Conservation (phyloP, 192 early-diverging fungal genomes). For the Martensiomyces pterosporus region DNA sequence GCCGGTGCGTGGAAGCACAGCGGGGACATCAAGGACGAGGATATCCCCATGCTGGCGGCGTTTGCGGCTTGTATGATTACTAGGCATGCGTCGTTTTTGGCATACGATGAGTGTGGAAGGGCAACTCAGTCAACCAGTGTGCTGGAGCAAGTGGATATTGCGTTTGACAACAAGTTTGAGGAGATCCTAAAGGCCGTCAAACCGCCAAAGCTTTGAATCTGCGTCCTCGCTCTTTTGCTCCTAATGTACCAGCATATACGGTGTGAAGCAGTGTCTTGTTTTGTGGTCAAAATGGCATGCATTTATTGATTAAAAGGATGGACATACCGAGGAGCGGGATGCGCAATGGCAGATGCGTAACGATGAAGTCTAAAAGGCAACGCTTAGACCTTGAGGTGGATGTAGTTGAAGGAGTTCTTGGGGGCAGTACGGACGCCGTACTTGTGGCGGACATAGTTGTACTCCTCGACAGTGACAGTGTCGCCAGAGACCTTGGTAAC, state of each 20-base stretch:
- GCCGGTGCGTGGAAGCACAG: constrained; percentile 55
- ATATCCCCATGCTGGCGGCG: constrained; percentile 59
- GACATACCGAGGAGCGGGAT: no score
- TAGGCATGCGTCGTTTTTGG: constrained; percentile 42
- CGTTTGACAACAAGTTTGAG: constrained; percentile 52
- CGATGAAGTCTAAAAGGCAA: no score
- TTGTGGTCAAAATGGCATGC: background rate
- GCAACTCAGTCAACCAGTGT: constrained; percentile 37
- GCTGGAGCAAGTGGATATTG: constrained; percentile 41
- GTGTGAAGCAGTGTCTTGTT: background rate
- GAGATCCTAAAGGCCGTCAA: constrained; percentile 29
- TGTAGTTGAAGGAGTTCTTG: constrained; percentile 3
- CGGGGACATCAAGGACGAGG: constrained; percentile 22
- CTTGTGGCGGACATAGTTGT: background rate
- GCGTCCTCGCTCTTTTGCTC: no score
- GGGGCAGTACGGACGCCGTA: constrained; percentile 1
- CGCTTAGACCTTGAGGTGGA: constrained; percentile 2
- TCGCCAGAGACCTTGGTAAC: background rate
- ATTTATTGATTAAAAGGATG: background rate
- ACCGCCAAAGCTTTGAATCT: constrained; percentile 12
- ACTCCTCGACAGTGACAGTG: constrained; percentile 5
- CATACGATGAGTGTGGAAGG: constrained; percentile 42
- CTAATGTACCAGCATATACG: background rate
- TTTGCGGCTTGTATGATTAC: constrained; percentile 53
- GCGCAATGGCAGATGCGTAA: no score